phyloP scores from a whole-genome alignment of 2,329 filamentous ascomycete species.

The Penicillium aurantiogriseum region DNA sequence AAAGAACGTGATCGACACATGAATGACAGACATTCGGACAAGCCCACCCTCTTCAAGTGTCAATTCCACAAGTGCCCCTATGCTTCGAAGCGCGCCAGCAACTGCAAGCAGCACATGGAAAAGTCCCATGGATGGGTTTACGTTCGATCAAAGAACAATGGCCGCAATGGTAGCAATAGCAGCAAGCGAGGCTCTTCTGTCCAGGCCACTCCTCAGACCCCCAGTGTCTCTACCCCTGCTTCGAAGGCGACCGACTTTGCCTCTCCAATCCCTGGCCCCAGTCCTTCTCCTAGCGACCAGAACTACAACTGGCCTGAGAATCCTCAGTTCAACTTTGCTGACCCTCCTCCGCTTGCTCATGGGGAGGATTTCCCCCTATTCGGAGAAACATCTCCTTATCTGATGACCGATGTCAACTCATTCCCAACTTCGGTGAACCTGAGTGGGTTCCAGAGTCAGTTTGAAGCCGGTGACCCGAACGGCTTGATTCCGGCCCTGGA shows the following conservation, averaged over 20 bases:
- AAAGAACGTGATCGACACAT: constrained; percentile 95
- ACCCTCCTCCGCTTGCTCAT: constrained; percentile 21
- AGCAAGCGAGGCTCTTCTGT: constrained; percentile 42
- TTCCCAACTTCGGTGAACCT: constrained; percentile 27
- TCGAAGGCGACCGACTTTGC: constrained; percentile 55
- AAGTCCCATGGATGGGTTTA: constrained; percentile 93
- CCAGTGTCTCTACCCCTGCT: constrained; percentile 62
- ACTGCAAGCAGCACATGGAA: constrained; percentile 99
- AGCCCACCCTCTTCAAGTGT: constrained; percentile 81
- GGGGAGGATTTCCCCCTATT: constrained; percentile 30
- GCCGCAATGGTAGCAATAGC: constrained; percentile 61
- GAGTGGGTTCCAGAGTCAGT: constrained; percentile 29
- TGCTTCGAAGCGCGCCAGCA: constrained; percentile 91
- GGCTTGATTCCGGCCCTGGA: constrained; percentile 27
- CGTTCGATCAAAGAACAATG: constrained; percentile 87
- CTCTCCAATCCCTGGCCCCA: constrained; percentile 45
- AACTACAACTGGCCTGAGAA: constrained; percentile 15
- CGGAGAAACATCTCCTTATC: constrained; percentile 21
- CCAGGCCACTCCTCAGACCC: constrained; percentile 58
- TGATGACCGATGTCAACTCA: constrained; percentile 22
- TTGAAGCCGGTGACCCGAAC: constrained; percentile 30
- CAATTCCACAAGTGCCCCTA: constrained; percentile 81
- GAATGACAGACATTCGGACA: constrained; percentile 89
- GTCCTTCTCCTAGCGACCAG: constrained; percentile 28
- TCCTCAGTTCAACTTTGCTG: constrained; percentile 29